Evolutionary conservation across 306 rosid species (phyloP).

Genomic region (Rosa multiflora): DNA sequence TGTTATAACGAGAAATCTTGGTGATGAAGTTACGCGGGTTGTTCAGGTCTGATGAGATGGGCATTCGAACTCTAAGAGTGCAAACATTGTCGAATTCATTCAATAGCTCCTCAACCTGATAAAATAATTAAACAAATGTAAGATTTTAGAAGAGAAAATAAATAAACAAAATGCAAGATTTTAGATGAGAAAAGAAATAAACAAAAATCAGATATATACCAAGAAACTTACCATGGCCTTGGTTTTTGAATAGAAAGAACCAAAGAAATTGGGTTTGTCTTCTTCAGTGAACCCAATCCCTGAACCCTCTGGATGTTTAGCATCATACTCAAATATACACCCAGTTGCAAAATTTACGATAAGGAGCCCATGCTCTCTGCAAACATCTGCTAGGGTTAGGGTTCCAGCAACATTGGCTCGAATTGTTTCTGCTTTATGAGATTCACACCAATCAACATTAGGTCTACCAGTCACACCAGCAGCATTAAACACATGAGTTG

Average conservation of each 20-base stretch:
- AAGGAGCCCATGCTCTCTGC: slow-evolving; percentile 77
- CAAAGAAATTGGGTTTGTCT: slow-evolving; percentile 75
- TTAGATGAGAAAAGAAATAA: not conserved
- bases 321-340: slow-evolving; percentile 82
- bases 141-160: not conserved
- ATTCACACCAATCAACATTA: slow-evolving; percentile 88
- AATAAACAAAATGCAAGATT: not conserved
- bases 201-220: not conserved
- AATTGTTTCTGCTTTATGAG: slow-evolving; percentile 75
- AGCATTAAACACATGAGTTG: slow-evolving; percentile 82
- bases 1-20: slow-evolving; percentile 80
- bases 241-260: slow-evolving; percentile 90
- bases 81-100: slow-evolving; percentile 84
- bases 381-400: slow-evolving; percentile 81
- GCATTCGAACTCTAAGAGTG: slow-evolving; percentile 91
- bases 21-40: slow-evolving; percentile 91
- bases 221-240: slow-evolving; percentile 72
- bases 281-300: slow-evolving; percentile 89
- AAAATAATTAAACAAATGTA: slow-evolving; percentile 13
- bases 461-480: slow-evolving; percentile 92
- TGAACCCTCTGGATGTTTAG: slow-evolving; percentile 79
- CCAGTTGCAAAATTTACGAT: slow-evolving; percentile 84
- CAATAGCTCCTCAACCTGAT: slow-evolving; percentile 85
- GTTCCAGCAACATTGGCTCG: slow-evolving; percentile 80
- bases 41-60: slow-evolving; percentile 80